These are phyloP conservation scores for Tripterygium wilfordii DNA, from an alignment of 177 flowering plant species.

Conservation along the genomic window DNA sequence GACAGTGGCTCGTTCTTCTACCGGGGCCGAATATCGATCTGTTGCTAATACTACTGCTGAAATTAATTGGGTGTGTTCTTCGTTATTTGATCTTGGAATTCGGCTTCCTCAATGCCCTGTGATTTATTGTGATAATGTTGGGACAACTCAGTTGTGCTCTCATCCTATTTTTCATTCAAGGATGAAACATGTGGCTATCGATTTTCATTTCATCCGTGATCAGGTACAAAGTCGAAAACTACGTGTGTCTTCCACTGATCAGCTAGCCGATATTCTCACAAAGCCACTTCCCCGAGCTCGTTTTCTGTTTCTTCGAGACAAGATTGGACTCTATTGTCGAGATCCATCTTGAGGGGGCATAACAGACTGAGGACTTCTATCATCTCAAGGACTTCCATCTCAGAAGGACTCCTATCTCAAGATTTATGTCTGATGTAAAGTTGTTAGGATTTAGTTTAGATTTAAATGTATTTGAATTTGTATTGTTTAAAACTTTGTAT, in stretches of 20 bases:
- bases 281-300: too few species aligned
- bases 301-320: too few species aligned
- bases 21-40: not conserved
- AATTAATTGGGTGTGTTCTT: not conserved
- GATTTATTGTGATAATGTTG: conserved; percentile 9
- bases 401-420: too few species aligned
- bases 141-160: not conserved
- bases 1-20: not conserved
- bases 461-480: too few species aligned
- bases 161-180: conserved; percentile 5
- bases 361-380: too few species aligned
- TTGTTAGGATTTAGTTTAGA: too few species aligned
- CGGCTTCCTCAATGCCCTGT: not conserved
- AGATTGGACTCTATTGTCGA: too few species aligned
- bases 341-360: too few species aligned
- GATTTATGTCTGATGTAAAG: too few species aligned
- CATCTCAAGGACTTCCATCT: too few species aligned
- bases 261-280: conserved; percentile 4
- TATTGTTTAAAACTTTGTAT: too few species aligned
- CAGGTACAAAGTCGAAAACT: not conserved
- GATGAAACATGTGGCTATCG: conserved; percentile 7
- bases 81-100: not conserved
- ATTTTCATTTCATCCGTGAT: conserved; percentile 1
- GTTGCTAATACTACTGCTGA: not conserved
- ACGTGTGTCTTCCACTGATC: conserved; percentile 1